Percentiles rank a stretch among this genome's conserved stretches.
phyloP scores from a whole-genome alignment of 176 grass and related monocot genomes.

The Cenchrus fungigraminus region DNA sequence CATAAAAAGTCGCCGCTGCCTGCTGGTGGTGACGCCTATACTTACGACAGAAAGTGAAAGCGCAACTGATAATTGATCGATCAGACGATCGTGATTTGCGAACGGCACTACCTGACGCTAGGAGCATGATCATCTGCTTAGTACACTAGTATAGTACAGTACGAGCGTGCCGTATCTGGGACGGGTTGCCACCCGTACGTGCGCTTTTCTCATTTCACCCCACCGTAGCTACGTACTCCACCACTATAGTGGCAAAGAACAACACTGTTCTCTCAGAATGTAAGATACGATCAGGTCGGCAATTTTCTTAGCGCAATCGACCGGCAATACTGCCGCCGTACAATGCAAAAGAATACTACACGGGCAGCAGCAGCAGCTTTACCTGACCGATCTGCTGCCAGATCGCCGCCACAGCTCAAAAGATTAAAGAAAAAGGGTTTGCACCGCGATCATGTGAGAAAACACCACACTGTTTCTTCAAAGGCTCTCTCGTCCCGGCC shows the following conservation, averaged over 20 bases:
- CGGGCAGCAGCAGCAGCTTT: not conserved
- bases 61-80: not conserved
- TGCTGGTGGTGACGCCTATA: not conserved
- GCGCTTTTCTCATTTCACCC: too few relatives aligned
- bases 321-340: not conserved
- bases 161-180: not conserved
- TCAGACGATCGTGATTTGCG: constrained; percentile 15
- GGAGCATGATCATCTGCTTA: not conserved
- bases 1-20: not conserved
- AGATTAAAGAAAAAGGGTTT: not conserved
- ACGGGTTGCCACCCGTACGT: too few relatives aligned
- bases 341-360: not conserved
- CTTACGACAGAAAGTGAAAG: constrained; percentile 4
- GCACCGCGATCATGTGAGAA: constrained; percentile 1
- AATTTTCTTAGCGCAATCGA: too few relatives aligned
- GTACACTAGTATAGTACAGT: too few relatives aligned
- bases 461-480: not conserved
- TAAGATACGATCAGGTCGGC: too few relatives aligned
- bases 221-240: too few relatives aligned
- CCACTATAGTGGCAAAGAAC: too few relatives aligned
- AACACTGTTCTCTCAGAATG: too few relatives aligned
- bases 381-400: not conserved
- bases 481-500: too few relatives aligned
- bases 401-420: not conserved
- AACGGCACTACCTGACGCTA: not conserved